Conservation (phyloP, 768 basidiomycete species). For the Butyriboletus loyo region DNA sequence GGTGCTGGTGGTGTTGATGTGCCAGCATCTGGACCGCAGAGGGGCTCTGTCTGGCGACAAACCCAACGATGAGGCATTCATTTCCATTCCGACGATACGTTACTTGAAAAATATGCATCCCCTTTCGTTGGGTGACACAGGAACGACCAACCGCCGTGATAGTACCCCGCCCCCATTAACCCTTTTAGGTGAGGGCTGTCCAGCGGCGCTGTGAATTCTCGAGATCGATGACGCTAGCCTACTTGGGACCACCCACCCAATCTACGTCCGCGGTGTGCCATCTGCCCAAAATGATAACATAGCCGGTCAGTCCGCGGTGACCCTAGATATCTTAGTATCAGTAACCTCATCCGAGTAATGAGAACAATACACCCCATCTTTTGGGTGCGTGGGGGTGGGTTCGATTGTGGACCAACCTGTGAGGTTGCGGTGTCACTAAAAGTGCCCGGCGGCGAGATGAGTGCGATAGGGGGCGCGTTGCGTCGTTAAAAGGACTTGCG, state of each 20-base stretch:
- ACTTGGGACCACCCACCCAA: background rate
- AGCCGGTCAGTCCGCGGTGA: background rate
- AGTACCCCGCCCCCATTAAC: background rate
- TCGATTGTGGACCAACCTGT: too few species aligned
- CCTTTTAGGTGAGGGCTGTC: background rate
- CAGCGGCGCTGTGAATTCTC: background rate
- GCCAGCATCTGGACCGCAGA: too few species aligned
- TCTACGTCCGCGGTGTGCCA: background rate
- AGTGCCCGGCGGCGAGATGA: too few species aligned
- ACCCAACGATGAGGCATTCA: slow-evolving; percentile 1
- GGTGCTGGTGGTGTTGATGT: background rate
- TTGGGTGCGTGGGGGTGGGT: too few species aligned
- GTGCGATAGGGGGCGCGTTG: too few species aligned
- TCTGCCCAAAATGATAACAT: background rate
- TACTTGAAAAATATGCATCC: background rate
- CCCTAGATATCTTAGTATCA: background rate
- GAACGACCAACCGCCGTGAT: background rate
- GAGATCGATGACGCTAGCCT: background rate
- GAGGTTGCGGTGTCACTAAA: too few species aligned
- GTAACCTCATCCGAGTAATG: background rate
- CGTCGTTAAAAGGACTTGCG: too few species aligned
- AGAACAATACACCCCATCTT: background rate
- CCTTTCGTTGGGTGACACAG: background rate
- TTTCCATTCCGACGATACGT: slow-evolving; percentile 10
- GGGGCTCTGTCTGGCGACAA: too few species aligned